These are phyloP conservation scores for Echria macrotheca DNA, from an alignment of 495 filamentous ascomycete species.

Conservation along the genomic window DNA sequence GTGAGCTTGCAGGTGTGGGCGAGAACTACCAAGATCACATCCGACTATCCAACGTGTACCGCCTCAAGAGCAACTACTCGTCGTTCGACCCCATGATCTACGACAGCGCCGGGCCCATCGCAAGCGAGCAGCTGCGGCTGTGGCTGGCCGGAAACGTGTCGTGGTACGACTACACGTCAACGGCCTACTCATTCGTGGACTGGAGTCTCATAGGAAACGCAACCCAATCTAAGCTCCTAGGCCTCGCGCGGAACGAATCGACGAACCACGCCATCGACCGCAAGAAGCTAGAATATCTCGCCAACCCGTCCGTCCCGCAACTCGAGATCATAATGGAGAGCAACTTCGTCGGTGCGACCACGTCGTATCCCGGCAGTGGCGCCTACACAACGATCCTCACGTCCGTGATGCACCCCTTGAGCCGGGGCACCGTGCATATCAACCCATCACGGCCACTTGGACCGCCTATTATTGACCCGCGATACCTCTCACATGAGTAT, in stretches of 20 bases:
- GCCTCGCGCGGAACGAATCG: conserved; percentile 8
- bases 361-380: conserved; percentile 28
- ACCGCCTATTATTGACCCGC: conserved; percentile 22
- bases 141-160: conserved; percentile 16
- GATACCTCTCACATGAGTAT: conserved; percentile 22
- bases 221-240: background rate
- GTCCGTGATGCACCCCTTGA: conserved; percentile 40
- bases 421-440: conserved; percentile 52
- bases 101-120: conserved; percentile 18
- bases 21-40: conserved; percentile 49
- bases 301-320: conserved; percentile 22
- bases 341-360: conserved; percentile 23
- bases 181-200: conserved; percentile 20
- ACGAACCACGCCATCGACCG: conserved; percentile 3
- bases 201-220: conserved; percentile 15
- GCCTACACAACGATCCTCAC: conserved; percentile 39
- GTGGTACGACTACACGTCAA: conserved; percentile 24
- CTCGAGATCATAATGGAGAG: conserved; percentile 27
- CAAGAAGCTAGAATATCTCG: conserved; percentile 19
- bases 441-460: conserved; percentile 9
- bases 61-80: conserved; percentile 15
- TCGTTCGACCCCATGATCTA: conserved; percentile 21
- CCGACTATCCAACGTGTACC: conserved; percentile 25
- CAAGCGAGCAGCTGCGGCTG: conserved; percentile 17
- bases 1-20: conserved; percentile 46